Conservation (phyloP, 192 early-diverging fungal genomes). For the Rhizoclosmatium globosum region DNA sequence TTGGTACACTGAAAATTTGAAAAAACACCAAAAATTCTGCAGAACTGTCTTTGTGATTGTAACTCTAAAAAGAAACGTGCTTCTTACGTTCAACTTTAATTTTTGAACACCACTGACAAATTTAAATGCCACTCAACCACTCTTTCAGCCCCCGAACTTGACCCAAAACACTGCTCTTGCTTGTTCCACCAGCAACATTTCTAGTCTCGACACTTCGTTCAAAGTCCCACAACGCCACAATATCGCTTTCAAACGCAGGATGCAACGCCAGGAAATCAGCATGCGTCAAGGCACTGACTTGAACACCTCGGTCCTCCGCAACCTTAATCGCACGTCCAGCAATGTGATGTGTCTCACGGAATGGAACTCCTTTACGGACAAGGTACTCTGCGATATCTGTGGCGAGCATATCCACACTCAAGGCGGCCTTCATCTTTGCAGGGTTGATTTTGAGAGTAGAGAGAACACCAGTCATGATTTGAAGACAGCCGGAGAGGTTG, state of each 20-base stretch:
- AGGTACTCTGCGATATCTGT: conserved; percentile 99
- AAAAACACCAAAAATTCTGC: too few relatives aligned
- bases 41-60: too few relatives aligned
- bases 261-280: conserved; percentile 88
- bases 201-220: conserved; percentile 91
- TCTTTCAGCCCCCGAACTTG: conserved; percentile 83
- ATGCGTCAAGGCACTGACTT: conserved; percentile 78
- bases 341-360: conserved; percentile 99
- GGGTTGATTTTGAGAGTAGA: conserved; percentile 88
- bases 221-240: conserved; percentile 86
- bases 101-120: too few relatives aligned
- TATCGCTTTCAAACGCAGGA: conserved; percentile 83
- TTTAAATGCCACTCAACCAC: conserved; percentile 7
- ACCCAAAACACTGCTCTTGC: conserved; percentile 73
- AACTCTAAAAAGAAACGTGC: too few relatives aligned
- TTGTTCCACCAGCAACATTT: conserved; percentile 89
- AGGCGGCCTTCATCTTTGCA: conserved; percentile 80
- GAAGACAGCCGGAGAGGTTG: conserved; percentile 87
- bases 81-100: too few relatives aligned
- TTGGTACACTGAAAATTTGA: too few relatives aligned
- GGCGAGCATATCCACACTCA: conserved; percentile 95
- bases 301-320: conserved; percentile 85
- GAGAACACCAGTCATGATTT: conserved; percentile 91
- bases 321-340: conserved; percentile 93
- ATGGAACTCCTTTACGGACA: conserved; percentile 97